Evolutionary conservation across 2,329 filamentous ascomycete species (phyloP).

Genomic region (Ustulina deusta): DNA sequence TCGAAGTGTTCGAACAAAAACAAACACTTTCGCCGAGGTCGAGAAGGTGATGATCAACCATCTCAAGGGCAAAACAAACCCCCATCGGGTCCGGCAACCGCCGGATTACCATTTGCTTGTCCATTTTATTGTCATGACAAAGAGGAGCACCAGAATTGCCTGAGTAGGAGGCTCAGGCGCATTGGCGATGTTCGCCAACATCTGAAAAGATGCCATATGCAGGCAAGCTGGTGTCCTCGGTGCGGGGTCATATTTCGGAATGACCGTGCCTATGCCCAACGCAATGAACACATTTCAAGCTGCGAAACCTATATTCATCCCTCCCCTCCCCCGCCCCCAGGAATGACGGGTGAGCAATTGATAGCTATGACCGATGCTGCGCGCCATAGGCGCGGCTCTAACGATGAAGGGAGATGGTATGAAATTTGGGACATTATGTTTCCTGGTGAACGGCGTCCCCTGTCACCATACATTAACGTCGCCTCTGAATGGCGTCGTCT

Average conservation of each 20-base stretch:
- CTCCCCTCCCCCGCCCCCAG: background rate
- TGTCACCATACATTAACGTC: conserved; percentile 7
- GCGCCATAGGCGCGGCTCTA: background rate
- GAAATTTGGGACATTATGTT: conserved; percentile 22
- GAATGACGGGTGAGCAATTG: conserved; percentile 11
- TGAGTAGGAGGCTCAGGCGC: conserved; percentile 2
- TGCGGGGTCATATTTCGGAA: conserved; percentile 12
- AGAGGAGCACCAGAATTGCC: conserved; percentile 2
- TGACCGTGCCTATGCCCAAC: conserved; percentile 4
- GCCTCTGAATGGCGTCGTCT: background rate
- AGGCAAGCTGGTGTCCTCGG: conserved; percentile 7
- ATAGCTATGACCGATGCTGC: background rate
- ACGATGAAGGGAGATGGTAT: conserved; percentile 13
- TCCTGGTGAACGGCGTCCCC: background rate
- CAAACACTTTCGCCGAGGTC: background rate
- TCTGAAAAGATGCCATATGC: conserved; percentile 13
- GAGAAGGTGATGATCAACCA: conserved; percentile 10
- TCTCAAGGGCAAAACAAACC: background rate
- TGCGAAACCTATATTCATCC: no score
- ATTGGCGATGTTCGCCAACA: conserved; percentile 23
- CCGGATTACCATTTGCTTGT: background rate
- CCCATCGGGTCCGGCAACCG: background rate
- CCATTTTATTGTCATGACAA: conserved; percentile 15
- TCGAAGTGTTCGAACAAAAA: background rate
- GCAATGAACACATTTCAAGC: background rate